These are phyloP conservation scores for Curvularia sp. DNA, from an alignment of 2,329 filamentous ascomycete genomes.

Conservation along the genomic window DNA sequence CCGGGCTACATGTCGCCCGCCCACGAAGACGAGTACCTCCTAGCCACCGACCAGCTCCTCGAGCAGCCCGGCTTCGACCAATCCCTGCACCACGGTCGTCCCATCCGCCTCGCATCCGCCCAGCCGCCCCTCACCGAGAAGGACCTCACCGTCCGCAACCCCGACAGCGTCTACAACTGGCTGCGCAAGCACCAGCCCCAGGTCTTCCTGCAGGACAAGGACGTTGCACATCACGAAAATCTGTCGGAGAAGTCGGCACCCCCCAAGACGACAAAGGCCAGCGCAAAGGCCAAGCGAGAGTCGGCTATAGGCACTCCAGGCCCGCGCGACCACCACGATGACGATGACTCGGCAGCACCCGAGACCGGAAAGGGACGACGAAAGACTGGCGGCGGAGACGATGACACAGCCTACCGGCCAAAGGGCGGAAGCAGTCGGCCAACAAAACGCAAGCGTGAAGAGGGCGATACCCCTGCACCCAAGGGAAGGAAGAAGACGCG, in stretches of 20 bases:
- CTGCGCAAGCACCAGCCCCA: conserved; percentile 83
- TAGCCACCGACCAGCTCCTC: conserved; percentile 65
- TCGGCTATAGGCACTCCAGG: conserved; percentile 47
- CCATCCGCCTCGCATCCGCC: conserved; percentile 51
- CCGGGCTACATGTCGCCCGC: conserved; percentile 72
- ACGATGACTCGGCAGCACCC: conserved; percentile 51
- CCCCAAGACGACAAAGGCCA: conserved; percentile 35
- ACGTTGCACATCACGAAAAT: conserved; percentile 50
- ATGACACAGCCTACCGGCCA: conserved; percentile 57
- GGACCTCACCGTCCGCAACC: conserved; percentile 73
- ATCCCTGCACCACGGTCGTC: conserved; percentile 51
- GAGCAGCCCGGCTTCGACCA: conserved; percentile 62
- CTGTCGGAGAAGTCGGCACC: conserved; percentile 44
- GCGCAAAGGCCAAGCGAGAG: conserved; percentile 41
- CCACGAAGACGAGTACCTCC: conserved; percentile 77
- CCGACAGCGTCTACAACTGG: conserved; percentile 95
- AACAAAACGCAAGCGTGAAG: conserved; percentile 55
- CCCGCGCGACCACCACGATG: conserved; percentile 52
- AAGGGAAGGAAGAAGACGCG: conserved; percentile 48
- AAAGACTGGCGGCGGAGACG: conserved; percentile 46
- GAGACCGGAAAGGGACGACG: conserved; percentile 37
- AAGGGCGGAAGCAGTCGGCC: conserved; percentile 57
- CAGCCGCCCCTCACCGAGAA: conserved; percentile 54
- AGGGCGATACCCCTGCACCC: conserved; percentile 36
- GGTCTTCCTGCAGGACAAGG: conserved; percentile 80